Evolutionary conservation across 306 rosid genomes (phyloP).

Genomic region (Gastrolobium villosum): DNA sequence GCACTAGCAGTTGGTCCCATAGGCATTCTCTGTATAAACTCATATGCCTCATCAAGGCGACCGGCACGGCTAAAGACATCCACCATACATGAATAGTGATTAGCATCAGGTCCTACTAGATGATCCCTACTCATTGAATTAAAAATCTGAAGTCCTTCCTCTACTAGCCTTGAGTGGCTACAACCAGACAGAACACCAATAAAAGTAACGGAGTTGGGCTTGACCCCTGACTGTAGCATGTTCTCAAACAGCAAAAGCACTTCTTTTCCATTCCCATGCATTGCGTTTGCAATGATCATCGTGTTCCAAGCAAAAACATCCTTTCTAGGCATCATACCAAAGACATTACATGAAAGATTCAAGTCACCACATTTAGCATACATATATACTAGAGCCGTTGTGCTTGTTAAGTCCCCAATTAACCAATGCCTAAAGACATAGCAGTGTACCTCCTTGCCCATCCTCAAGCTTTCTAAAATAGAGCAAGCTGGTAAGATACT

Average conservation of each 20-base stretch:
- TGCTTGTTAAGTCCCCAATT: slow-evolving; percentile 54
- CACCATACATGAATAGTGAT: slow-evolving; percentile 65
- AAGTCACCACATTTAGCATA: slow-evolving; percentile 69
- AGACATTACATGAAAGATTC: slow-evolving; percentile 57
- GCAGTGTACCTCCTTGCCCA: slow-evolving; percentile 66
- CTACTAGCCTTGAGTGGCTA: slow-evolving; percentile 66
- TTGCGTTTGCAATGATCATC: slow-evolving; percentile 64
- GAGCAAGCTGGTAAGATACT: slow-evolving; percentile 67
- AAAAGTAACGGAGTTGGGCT: slow-evolving; percentile 64
- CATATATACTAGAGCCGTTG: slow-evolving; percentile 59
- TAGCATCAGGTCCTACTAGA: slow-evolving; percentile 58
- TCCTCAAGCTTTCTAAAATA: slow-evolving; percentile 59
- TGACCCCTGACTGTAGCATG: slow-evolving; percentile 55
- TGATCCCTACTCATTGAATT: slow-evolving; percentile 62
- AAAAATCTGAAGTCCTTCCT: slow-evolving; percentile 56
- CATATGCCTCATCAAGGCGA: slow-evolving; percentile 59
- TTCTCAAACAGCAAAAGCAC: slow-evolving; percentile 55
- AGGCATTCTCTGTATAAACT: slow-evolving; percentile 63
- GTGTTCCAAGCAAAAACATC: slow-evolving; percentile 72
- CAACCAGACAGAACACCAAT: slow-evolving; percentile 64
- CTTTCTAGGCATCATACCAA: slow-evolving; percentile 53
- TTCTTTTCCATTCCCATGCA: slow-evolving; percentile 71
- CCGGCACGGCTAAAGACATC: slow-evolving; percentile 68
- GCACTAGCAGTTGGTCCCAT: slow-evolving; percentile 64
- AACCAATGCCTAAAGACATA: slow-evolving; percentile 59